phyloP scores from a whole-genome alignment of 306 rosid species.

The Begonia masoniana region DNA sequence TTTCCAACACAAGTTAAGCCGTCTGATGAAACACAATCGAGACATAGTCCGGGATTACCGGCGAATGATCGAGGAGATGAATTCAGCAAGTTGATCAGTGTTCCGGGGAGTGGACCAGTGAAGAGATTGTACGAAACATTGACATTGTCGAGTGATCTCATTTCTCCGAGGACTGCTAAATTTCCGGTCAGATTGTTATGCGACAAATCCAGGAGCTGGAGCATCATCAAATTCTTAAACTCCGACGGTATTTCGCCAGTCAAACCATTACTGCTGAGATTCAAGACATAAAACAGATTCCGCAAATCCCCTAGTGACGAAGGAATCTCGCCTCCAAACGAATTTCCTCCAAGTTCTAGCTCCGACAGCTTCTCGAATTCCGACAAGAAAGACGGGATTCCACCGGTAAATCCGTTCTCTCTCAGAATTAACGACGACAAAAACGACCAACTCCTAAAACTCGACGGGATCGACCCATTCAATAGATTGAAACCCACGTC shows the following conservation, averaged over 20 bases:
- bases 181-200: slow-evolving; percentile 64
- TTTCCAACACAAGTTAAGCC: slow-evolving; percentile 21
- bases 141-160: slow-evolving; percentile 29
- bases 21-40: slow-evolving; percentile 24
- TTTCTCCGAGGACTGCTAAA: slow-evolving; percentile 25
- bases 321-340: slow-evolving; percentile 62
- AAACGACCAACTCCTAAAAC: slow-evolving; percentile 41
- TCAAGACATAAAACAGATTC: slow-evolving; percentile 35
- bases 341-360: slow-evolving; percentile 71
- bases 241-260: slow-evolving; percentile 51
- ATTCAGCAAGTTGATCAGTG: slow-evolving; percentile 30
- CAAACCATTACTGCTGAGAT: slow-evolving; percentile 65
- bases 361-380: slow-evolving; percentile 29
- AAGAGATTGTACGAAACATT: slow-evolving; percentile 59
- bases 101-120: slow-evolving; percentile 43
- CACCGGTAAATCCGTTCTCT: slow-evolving; percentile 53
- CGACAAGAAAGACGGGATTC: slow-evolving; percentile 40
- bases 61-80: slow-evolving; percentile 31
- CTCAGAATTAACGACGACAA: slow-evolving; percentile 36
- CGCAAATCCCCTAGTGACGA: slow-evolving; percentile 41
- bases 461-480: slow-evolving; percentile 52
- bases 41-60: slow-evolving; percentile 55
- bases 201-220: slow-evolving; percentile 49
- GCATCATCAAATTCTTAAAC: slow-evolving; percentile 20
- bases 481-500: slow-evolving; percentile 62